phyloP scores from a whole-genome alignment of 106 monocot species.

The Dendrobium officinale region DNA sequence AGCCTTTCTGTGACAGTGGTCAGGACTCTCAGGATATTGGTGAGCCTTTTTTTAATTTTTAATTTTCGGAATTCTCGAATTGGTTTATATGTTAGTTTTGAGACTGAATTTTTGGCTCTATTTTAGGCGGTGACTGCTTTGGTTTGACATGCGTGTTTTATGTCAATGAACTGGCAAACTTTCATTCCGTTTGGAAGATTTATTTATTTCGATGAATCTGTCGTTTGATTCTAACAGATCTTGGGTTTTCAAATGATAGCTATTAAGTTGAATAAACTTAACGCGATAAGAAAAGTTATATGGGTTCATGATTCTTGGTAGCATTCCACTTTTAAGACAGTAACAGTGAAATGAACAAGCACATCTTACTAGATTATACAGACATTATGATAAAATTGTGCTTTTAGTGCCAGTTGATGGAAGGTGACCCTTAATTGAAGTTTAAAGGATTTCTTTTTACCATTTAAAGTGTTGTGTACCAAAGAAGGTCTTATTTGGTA shows the following conservation, averaged over 20 bases:
- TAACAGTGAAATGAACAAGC: not conserved
- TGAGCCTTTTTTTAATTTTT: not conserved
- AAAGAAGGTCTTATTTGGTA: not conserved
- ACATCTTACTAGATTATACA: not conserved
- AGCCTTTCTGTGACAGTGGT: constrained; percentile 72
- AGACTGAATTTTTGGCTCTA: not conserved
- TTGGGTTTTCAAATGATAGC: not conserved
- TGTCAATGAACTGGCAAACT: not conserved
- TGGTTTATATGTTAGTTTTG: not conserved
- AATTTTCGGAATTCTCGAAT: not conserved
- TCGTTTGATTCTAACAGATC: not conserved
- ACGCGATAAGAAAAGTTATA: not conserved
- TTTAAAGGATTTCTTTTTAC: not conserved
- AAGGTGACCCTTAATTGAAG: not conserved
- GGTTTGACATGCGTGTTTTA: not conserved
- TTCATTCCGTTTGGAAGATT: not conserved
- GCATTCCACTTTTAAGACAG: not conserved
- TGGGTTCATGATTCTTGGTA: not conserved
- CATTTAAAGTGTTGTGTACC: not conserved
- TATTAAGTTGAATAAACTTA: not conserved
- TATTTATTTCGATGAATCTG: not conserved
- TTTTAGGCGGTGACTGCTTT: not conserved
- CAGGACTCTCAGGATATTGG: not conserved
- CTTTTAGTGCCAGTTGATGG: not conserved
- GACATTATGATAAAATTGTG: not conserved